A percentile compares a stretch with the other conserved stretches of the same genome.
Evolutionary conservation across 2,329 filamentous ascomycete species (phyloP).

Genomic region (Pseudofabraea citricarpa): DNA sequence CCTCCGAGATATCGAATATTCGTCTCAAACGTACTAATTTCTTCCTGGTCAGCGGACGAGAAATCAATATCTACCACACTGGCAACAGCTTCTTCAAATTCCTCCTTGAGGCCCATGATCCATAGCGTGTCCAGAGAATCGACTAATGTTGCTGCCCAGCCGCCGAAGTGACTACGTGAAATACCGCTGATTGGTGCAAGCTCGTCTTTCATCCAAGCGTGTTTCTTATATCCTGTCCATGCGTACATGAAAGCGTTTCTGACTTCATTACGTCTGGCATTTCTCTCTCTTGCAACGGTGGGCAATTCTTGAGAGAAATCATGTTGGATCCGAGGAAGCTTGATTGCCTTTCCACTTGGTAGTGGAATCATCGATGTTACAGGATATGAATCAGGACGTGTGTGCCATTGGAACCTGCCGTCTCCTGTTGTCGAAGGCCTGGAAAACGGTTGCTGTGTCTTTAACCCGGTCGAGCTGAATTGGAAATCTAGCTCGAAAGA

Average conservation of each 20-base stretch:
- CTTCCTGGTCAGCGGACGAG: not conserved
- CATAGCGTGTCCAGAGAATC: conserved; percentile 77
- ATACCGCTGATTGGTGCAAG: conserved; percentile 63
- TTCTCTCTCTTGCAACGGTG: not conserved
- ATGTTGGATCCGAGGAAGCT: not conserved
- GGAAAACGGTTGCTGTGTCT: not conserved
- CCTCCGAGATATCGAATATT: conserved; percentile 29
- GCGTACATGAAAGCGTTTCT: conserved; percentile 26
- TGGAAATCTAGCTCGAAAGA: not conserved
- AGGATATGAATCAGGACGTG: not conserved
- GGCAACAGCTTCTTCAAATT: conserved; percentile 71
- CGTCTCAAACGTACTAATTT: conserved; percentile 28
- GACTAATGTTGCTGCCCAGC: conserved; percentile 83
- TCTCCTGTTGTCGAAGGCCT: not conserved
- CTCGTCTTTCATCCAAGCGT: conserved; percentile 82
- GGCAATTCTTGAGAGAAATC: not conserved
- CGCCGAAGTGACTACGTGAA: conserved; percentile 74
- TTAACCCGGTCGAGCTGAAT: not conserved
- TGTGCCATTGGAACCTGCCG: not conserved
- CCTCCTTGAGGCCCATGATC: conserved; percentile 72
- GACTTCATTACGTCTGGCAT: not conserved
- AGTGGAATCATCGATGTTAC: not conserved
- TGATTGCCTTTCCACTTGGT: not conserved
- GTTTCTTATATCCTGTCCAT: conserved; percentile 73
- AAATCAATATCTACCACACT: conserved; percentile 55